Evolutionary conservation across 208 protist genomes (phyloP).

Genomic region (Trypanosomatidae sp.): DNA sequence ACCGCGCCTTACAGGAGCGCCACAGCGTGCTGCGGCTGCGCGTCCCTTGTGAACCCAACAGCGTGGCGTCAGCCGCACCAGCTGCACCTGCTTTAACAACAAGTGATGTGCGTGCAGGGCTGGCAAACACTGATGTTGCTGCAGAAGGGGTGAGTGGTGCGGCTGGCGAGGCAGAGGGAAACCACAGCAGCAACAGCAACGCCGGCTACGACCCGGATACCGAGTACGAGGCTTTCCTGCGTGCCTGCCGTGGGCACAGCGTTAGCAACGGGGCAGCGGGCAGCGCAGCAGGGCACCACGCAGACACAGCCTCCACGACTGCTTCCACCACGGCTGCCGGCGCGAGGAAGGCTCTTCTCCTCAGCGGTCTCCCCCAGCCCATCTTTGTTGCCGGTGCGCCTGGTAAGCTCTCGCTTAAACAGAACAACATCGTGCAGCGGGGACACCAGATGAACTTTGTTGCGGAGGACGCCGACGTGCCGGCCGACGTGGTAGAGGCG

Average conservation of each 20-base stretch:
- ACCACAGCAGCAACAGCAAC: background rate
- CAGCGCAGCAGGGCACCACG: no score
- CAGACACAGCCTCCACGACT: background rate
- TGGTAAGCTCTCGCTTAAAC: conserved; percentile 62
- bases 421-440: conserved; percentile 57
- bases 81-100: no score
- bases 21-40: conserved; percentile 64
- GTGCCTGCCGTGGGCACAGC: conserved; percentile 14
- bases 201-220: conserved; percentile 27
- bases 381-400: conserved; percentile 14
- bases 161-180: background rate
- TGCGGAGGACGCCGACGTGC: conserved; percentile 44
- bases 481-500: conserved; percentile 34
- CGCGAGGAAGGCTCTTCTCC: no score
- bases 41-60: conserved; percentile 31
- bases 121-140: no score
- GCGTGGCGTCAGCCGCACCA: background rate
- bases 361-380: conserved; percentile 7
- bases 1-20: conserved; percentile 27
- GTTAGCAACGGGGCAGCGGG: background rate
- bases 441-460: conserved; percentile 67
- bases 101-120: no score
- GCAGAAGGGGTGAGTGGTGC: no score
- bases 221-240: conserved; percentile 27
- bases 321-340: background rate